phyloP scores from a whole-genome alignment of 768 basidiomycete genomes.

The Leccinum imitatum region DNA sequence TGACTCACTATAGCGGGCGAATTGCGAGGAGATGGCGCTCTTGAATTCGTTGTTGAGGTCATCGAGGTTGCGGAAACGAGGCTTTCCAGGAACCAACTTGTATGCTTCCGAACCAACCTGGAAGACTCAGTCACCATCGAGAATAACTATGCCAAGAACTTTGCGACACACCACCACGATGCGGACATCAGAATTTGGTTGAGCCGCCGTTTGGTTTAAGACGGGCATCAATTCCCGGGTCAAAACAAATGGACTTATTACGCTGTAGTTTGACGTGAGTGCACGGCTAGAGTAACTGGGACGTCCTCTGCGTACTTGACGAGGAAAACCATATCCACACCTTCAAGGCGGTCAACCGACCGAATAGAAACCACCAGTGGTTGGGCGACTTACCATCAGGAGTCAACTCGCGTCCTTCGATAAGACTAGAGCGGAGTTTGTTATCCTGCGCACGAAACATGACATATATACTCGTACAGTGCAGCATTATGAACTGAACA shows the following conservation, averaged over 20 bases:
- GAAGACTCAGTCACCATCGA: background rate
- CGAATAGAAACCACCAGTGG: background rate
- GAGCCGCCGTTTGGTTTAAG: constrained; percentile 46
- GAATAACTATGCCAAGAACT: background rate
- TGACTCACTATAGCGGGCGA: constrained; percentile 36
- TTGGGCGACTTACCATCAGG: constrained; percentile 26
- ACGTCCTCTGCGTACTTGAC: constrained; percentile 39
- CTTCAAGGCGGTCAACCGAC: constrained; percentile 20
- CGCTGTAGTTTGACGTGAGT: constrained; percentile 26
- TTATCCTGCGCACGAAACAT: too few relatives aligned
- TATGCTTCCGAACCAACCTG: constrained; percentile 38
- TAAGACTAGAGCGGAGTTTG: constrained; percentile 1
- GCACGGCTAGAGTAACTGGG: background rate
- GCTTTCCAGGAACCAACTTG: constrained; percentile 17
- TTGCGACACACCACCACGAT: constrained; percentile 50
- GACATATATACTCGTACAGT: too few relatives aligned
- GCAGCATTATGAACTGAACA: too few relatives aligned
- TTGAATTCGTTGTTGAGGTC: constrained; percentile 36
- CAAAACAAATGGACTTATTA: constrained; percentile 56
- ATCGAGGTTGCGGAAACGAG: constrained; percentile 17
- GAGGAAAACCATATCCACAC: constrained; percentile 38
- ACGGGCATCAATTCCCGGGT: constrained; percentile 55
- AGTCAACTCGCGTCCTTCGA: constrained; percentile 20
- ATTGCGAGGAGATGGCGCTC: constrained; percentile 8
- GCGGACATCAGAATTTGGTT: constrained; percentile 54